Evolutionary conservation across 306 rosid species (phyloP), one percentile per base, ranked within the genome.

Genomic region (Senna siamea): DNA sequence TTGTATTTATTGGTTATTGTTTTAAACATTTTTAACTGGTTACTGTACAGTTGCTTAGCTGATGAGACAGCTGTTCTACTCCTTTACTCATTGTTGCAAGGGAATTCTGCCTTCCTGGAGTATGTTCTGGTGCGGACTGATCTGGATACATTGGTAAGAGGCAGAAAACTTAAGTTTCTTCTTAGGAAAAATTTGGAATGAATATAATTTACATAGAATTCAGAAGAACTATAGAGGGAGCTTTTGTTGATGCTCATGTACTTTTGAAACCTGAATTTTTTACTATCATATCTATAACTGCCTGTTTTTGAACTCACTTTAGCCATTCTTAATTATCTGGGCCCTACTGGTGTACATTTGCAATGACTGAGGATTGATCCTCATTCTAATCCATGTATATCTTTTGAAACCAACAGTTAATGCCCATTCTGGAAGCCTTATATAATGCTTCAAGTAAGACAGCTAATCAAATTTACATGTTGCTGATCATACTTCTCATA

Each of bases 61-160:
- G 99, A 95, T 81, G 99, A 92, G 89, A 81, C 93, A 79, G 91
- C 97, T 71, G 99, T 90, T 14, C 90, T 95, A 35, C 81, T 95
- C 81, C 98, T 95, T 66, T 95, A 95, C 85, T 89, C 99, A 41
- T 85, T 95, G 66, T 73, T 95, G 84, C 98, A 95, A 82, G 99
- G 98, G 80, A 95, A 95, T 79, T 79, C 93, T n/a, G 82, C 85
- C 72, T 95, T 95, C 85, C 83, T 88, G 81, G 99, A 95, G 81
- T 95, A 95, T 76, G 99, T 92, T 44, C 86, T 95, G 89, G 99
- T 95, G 85, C 97, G 99, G 83, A 95, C 97, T 78, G 99, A 95
- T 89, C 46, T 92, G 85, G 98, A 95, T 82, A 95, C 98, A 57
- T 77, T 95, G 99, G 99, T 95, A 95, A 48, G 96, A 30, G 46